Base-by-base conservation (phyloP, 257 asterid genomes). In the Ajuga chamaepitys region DNA sequence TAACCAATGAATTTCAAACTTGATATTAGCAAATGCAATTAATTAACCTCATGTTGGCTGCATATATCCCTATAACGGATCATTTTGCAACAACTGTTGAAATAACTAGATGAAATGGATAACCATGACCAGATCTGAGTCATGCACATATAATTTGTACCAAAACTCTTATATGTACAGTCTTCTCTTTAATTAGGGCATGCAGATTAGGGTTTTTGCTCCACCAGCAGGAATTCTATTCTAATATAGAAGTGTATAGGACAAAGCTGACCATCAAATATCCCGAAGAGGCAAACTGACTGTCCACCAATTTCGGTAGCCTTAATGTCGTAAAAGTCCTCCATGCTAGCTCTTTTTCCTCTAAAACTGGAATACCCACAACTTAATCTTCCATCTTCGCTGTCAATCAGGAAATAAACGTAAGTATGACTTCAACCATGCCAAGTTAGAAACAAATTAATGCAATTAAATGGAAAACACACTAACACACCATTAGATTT, bases 281-380 rank as follows among this genome's bases (percentile, higher is more conserved):
- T 88, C 67, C 99, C 99, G 51, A 94, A 94, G 75, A 94, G 85
- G 77, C 77, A 85, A 73, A 88, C 88, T 53, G 96, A 56, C 67
- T 83, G 70, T 46, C 88, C 99, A 68, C 82, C 92, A 75, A 90
- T 72, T 68, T 77, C 64, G 69, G 95, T 77, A 68, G 84, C 80
- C 83, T 90, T 90, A 53, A 85, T 86, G 80, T 88, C 99, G 70
- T 78, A 94, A 64, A 88, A 94, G 75, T 94, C 99, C 85, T 94
- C 99, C 99, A 94, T 90, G 86, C 76, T 90, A 45, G 89, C 86
- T 77, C 99, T 85, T 80, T 88, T 94, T 58, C 99, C 99, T 80
- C 96, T 85, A 72, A 86, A 94, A 73, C 97, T 94, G 66, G 99
- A 83, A 82, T 88, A 90, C 26, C 99, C 99, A 59, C 95, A 90